phyloP scores from a whole-genome alignment of 805 yeast species.

The Myxozyma mucilagina region DNA sequence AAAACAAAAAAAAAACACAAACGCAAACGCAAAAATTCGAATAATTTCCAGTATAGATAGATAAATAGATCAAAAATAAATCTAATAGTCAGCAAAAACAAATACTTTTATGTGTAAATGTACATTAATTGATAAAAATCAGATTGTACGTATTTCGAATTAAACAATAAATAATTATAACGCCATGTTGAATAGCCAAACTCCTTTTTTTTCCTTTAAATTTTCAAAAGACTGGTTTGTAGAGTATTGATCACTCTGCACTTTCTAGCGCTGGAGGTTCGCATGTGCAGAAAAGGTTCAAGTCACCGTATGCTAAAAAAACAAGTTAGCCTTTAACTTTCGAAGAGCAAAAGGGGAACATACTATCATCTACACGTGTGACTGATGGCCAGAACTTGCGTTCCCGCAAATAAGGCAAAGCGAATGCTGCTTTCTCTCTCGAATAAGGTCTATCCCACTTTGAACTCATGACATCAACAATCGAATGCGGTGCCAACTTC shows the following conservation, averaged over 20 bases:
- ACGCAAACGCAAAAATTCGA: no score
- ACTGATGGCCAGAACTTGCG: constrained; percentile 96
- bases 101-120: no score
- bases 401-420: constrained; percentile 68
- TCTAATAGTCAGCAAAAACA: no score
- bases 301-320: constrained; percentile 73
- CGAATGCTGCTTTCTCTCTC: constrained; percentile 91
- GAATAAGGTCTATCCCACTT: constrained; percentile 93
- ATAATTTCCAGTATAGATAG: no score
- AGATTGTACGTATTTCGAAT: no score
- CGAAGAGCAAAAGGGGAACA: background rate
- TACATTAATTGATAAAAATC: no score
- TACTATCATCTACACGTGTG: constrained; percentile 77
- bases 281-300: constrained; percentile 89
- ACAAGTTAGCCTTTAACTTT: background rate
- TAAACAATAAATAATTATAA: no score
- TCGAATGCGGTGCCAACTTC: constrained; percentile 90
- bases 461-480: constrained; percentile 68
- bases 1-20: no score
- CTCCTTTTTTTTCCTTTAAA: no score
- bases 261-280: constrained; percentile 32
- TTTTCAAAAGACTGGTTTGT: background rate
- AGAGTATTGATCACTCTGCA: background rate
- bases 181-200: background rate
- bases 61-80: no score